Base-by-base conservation (phyloP, 495 filamentous ascomycete species). In the Pyrenopolyporus hunteri region DNA sequence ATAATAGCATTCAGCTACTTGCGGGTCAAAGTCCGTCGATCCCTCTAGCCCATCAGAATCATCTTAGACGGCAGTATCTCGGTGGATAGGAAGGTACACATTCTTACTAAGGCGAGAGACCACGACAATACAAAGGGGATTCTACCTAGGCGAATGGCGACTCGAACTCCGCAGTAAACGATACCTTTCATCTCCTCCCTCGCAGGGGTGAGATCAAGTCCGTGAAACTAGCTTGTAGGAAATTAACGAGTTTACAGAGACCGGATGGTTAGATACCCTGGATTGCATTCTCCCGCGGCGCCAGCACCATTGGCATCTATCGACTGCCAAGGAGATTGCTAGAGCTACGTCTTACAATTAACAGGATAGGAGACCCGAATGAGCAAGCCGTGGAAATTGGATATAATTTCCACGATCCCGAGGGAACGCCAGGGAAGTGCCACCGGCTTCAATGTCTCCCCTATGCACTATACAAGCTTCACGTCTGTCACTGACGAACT, bases 341-440 rank as follows among this genome's bases (percentile, higher is more conserved):
- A 22, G 10, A n/a, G 5, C 44, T 35, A 8, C 16, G 36, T 4
- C 28, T 16, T 26, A 28, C 16, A 17, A 16, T 8, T 54, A 43
- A 61, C 42, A 61, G 49, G 40, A 19, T 33, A 16, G 13, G 59
- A 31, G 31, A 25, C 13, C 46, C 31, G 14, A 35, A 17, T n/a
- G 33, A 16, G 32, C 4, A 19, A 51, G 28, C 16, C 45, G 22
- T n/a, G 23, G 32, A 57, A 26, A 16, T 56, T 26, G 8, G 17
- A 35, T 28, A 22, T 51, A 22, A 63, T 46, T 36, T 33, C 28
- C 25, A 7, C 10, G 16, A 32, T 14, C 26, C 51, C 44, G 45
- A 40, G 50, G 37, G 26, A 37, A 29, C 11, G 23, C 25, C 51
- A 28, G 59, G 57, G 22, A 8, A 39, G 6, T 33, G 16, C 22